Evolutionary conservation across 129 eudicot species (phyloP).

Genomic region (Deinandra increscens): DNA sequence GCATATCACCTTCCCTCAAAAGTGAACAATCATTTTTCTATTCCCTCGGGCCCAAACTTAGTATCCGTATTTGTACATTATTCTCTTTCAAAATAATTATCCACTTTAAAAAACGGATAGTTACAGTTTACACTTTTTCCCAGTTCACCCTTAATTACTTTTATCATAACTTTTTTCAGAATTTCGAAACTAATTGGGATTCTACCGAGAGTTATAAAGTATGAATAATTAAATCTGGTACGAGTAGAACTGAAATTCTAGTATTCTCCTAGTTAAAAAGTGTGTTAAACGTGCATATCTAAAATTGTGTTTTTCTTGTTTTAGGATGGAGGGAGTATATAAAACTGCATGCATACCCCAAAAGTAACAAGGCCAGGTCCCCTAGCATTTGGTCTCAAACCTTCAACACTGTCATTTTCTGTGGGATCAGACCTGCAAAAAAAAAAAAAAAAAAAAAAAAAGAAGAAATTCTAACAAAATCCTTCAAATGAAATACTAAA

Average conservation of each 20-base stretch:
- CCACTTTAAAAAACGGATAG: not conserved
- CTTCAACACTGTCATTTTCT: slow-evolving; percentile 95
- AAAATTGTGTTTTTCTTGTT: not conserved
- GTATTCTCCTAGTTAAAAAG: not conserved
- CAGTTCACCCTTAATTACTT: not conserved
- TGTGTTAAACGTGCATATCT: not conserved
- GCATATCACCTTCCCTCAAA: not conserved
- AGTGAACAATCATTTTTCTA: not conserved
- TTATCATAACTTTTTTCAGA: not conserved
- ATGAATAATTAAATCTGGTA: not conserved
- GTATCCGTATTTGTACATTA: too few relatives aligned
- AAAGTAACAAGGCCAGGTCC: slow-evolving; percentile 95
- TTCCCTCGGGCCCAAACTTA: not conserved
- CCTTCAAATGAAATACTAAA: not conserved
- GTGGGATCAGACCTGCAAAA: slow-evolving; percentile 96
- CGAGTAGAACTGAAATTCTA: not conserved
- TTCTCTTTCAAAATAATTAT: not conserved
- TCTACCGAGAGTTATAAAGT: not conserved
- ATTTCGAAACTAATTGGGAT: not conserved
- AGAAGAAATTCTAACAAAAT: not conserved
- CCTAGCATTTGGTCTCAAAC: slow-evolving; percentile 94
- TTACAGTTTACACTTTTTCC: not conserved
- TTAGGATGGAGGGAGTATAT: not conserved
- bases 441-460: slow-evolving; percentile 8
- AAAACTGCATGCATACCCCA: slow-evolving; percentile 62